phyloP scores from a whole-genome alignment of 179 eudicot species.

The Silene vulgaris region DNA sequence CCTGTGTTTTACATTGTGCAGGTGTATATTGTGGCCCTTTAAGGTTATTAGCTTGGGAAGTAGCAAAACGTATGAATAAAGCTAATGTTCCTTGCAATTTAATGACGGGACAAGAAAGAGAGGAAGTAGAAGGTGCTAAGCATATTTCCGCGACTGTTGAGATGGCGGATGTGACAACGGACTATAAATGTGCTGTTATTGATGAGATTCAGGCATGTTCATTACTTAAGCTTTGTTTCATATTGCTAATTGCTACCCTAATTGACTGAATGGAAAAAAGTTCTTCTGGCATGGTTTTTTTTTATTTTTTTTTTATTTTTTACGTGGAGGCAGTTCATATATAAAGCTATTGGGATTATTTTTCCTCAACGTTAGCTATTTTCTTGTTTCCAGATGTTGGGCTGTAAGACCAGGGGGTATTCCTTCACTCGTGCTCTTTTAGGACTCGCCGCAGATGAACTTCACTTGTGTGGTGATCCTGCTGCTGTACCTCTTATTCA shows the following conservation, averaged over 20 bases:
- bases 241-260: neutral
- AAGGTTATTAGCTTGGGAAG: conserved; percentile 97
- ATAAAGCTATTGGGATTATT: neutral
- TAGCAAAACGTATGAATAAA: conserved; percentile 81
- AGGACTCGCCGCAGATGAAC: conserved; percentile 80
- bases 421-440: conserved; percentile 95
- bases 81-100: conserved; percentile 81
- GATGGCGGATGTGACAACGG: conserved; percentile 80
- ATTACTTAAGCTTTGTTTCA: conserved; percentile 7
- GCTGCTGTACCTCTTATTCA: conserved; percentile 86
- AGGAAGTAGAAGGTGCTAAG: conserved; percentile 76
- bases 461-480: conserved; percentile 94
- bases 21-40: conserved; percentile 96
- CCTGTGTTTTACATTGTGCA: conserved; percentile 25
- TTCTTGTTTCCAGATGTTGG: conserved; percentile 57
- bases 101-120: conserved; percentile 91
- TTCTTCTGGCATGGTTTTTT: too few relatives aligned
- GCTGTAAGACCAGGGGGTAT: conserved; percentile 73
- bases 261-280: neutral
- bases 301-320: neutral
- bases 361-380: neutral
- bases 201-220: conserved; percentile 87
- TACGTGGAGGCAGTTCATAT: neutral
- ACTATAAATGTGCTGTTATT: conserved; percentile 77
- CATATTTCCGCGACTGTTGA: conserved; percentile 93